These are phyloP conservation scores for Polytrichum formosum DNA, from an alignment of 225 moss, liverwort and hornwort species.

Conservation along the genomic window DNA sequence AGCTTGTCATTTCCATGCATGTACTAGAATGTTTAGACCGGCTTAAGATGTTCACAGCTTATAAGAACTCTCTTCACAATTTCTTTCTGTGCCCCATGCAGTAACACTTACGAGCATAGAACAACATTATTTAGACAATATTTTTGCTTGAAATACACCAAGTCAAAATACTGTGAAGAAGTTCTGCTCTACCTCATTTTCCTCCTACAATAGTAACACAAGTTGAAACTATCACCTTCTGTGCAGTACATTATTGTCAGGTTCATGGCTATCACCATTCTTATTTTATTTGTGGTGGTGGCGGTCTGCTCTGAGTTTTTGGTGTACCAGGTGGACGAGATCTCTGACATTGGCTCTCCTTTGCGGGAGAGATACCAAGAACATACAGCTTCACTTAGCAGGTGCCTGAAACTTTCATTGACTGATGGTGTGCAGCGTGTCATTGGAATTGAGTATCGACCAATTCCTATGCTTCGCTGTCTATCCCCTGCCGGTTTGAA, in stretches of 20 bases:
- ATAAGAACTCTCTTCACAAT: too few relatives aligned
- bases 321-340: slow-evolving; percentile 82
- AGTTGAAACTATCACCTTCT: neutral
- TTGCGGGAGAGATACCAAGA: slow-evolving; percentile 83
- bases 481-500: slow-evolving; percentile 79
- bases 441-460: slow-evolving; percentile 79
- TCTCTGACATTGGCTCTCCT: slow-evolving; percentile 69
- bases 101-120: too few relatives aligned
- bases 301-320: neutral
- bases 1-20: too few relatives aligned
- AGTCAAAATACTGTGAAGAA: too few relatives aligned
- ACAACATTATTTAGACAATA: too few relatives aligned
- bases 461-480: slow-evolving; percentile 62
- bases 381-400: slow-evolving; percentile 54
- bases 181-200: too few relatives aligned
- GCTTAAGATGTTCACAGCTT: neutral
- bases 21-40: neutral
- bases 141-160: too few relatives aligned
- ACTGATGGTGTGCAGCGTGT: slow-evolving; percentile 95
- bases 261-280: too few relatives aligned
- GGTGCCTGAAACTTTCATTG: slow-evolving; percentile 88
- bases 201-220: too few relatives aligned
- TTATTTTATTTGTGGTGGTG: too few relatives aligned
- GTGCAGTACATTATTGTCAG: neutral
- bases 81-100: too few relatives aligned